Base-by-base conservation (phyloP, 2,329 filamentous ascomycete species). In the Fusarium tupiense region DNA sequence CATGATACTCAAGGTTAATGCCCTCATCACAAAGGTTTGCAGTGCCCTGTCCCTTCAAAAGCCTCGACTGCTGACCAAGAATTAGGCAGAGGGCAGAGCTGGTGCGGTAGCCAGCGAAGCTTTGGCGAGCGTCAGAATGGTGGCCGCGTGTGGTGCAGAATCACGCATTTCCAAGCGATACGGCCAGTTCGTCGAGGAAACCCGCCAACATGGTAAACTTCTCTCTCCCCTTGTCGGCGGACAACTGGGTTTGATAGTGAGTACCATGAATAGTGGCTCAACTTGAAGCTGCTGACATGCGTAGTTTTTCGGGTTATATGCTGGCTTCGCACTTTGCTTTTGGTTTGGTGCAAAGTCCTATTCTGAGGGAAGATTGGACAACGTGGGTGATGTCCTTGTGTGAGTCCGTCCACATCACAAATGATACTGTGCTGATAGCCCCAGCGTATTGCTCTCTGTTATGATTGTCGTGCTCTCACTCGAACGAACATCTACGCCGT, bases 81-180 rank as follows among this genome's bases (percentile, higher is more conserved):
- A 26, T 14, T 46, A 82, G 81, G 73, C 90, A 24, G 90, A 92
- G 73, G 86, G 85, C 3, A 89, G 88, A 75, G 88, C 90, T 2
- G 86, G 87, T 4, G 86, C 89, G 7, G 84, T 92, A 8, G 90
- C 91, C 3, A 90, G 89, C 63, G 91, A 92, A 79, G 84, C 89
- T 6, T 86, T 92, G 72, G 83, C 85, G 2, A 88, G 87, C 57
- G 88, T 92, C 41, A 85, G 89, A 12, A 92, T 91, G 85, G 84
- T 92, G 40, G 85, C 88, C 43, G 90, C 90, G 2, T 92, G 89
- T 74, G 89, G 90, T 41, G 91, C 91, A 19, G 88, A 92, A 77
- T 77, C 81, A 20, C 86, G 88, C 11, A 85, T 91, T 63, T 82
- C 85, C 0, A 81, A 84, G 54, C 88, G 87, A 40, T 92, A 91